Conservation (phyloP, 1,284 basidiomycete species). For the Tremellales sp. region DNA sequence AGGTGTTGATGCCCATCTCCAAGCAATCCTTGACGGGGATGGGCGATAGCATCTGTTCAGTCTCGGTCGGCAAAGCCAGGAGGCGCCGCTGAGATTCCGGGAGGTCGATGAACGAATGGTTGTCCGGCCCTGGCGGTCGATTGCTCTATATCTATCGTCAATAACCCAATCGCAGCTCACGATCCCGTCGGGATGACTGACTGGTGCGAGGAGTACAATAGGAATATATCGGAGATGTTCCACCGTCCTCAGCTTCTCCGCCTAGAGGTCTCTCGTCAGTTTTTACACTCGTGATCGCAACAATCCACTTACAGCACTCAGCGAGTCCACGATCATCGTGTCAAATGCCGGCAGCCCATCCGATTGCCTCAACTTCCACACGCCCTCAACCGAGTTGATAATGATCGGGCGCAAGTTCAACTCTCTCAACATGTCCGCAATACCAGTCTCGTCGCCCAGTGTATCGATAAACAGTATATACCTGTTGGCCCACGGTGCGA, state of each 20-base stretch:
- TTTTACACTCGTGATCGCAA: background rate
- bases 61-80: conserved; percentile 39
- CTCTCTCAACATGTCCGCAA: conserved; percentile 72
- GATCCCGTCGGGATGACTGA: conserved; percentile 29
- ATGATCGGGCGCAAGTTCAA: conserved; percentile 79
- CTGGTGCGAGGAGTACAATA: conserved; percentile 85
- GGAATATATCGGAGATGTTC: conserved; percentile 97
- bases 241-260: conserved; percentile 81
- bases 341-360: conserved; percentile 85
- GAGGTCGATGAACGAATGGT: conserved; percentile 46
- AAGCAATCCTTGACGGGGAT: conserved; percentile 49
- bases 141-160: conserved; percentile 32
- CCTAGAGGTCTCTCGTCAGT: conserved; percentile 51
- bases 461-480: conserved; percentile 85
- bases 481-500: conserved; percentile 69
- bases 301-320: conserved; percentile 65
- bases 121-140: conserved; percentile 31
- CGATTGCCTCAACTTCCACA: conserved; percentile 57
- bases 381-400: conserved; percentile 70
- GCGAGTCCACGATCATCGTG: conserved; percentile 89
- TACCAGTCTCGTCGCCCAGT: conserved; percentile 68
- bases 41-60: conserved; percentile 42
- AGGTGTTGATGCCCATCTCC: conserved; percentile 48
- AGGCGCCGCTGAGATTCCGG: conserved; percentile 39
- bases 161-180: conserved; percentile 7